phyloP scores from a whole-genome alignment of 2,329 filamentous ascomycete species.

The Penicillium sp. region DNA sequence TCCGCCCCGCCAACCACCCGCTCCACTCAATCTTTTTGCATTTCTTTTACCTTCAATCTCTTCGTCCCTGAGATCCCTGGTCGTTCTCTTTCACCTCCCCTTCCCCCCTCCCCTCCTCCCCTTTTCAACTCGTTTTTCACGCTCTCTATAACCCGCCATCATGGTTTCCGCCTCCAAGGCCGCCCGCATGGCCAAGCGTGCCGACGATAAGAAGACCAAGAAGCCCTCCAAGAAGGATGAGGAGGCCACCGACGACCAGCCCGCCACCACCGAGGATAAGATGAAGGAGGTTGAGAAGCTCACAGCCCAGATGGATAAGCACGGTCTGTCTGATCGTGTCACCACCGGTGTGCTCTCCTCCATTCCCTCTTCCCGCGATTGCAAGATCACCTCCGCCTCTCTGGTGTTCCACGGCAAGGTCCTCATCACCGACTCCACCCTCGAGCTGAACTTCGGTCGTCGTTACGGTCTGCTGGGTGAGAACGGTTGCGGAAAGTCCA shows the following conservation, averaged over 20 bases:
- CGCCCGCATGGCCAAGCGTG: slow-evolving; percentile 69
- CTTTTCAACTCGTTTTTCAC: slow-evolving; percentile 16
- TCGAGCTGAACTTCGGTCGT: slow-evolving; percentile 91
- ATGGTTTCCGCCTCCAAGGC: slow-evolving; percentile 74
- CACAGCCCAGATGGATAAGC: slow-evolving; percentile 90
- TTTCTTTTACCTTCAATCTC: slow-evolving; percentile 37
- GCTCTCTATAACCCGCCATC: slow-evolving; percentile 30
- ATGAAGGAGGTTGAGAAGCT: slow-evolving; percentile 83
- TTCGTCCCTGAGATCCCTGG: slow-evolving; percentile 18
- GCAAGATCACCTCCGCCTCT: slow-evolving; percentile 93
- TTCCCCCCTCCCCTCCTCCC: slow-evolving; percentile 10
- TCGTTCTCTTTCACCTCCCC: slow-evolving; percentile 16
- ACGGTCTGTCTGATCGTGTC: slow-evolving; percentile 95
- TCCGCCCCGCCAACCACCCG: slow-evolving; percentile 33
- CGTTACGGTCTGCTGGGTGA: slow-evolving; percentile 95
- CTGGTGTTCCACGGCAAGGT: slow-evolving; percentile 98
- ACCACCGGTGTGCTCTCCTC: slow-evolving; percentile 96
- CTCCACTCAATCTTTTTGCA: slow-evolving; percentile 39
- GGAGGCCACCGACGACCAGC: slow-evolving; percentile 68
- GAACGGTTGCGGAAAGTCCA: slow-evolving; percentile 99
- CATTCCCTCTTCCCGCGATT: slow-evolving; percentile 81
- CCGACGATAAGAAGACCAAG: slow-evolving; percentile 60
- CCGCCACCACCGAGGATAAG: slow-evolving; percentile 73
- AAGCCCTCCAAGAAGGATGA: slow-evolving; percentile 70
- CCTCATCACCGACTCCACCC: slow-evolving; percentile 87